These are phyloP conservation scores for Capsella rubella DNA, from an alignment of 441 rosid genomes.

Conservation along the genomic window DNA sequence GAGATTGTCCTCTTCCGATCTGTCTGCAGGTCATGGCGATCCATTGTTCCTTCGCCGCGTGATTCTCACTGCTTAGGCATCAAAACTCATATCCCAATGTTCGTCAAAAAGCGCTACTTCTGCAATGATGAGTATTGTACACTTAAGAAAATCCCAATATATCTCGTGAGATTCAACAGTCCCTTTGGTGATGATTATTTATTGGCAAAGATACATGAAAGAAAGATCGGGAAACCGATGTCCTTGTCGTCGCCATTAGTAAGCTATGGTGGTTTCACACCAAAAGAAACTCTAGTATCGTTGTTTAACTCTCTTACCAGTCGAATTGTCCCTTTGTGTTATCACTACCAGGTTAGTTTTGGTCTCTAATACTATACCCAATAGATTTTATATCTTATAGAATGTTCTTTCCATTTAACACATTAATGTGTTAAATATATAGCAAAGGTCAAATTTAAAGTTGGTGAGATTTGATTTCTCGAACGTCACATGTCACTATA, in stretches of 20 bases:
- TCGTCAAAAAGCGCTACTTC: no score
- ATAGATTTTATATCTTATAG: no score
- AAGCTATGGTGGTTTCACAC: not conserved
- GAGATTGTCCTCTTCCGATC: not conserved
- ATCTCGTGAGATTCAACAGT: not conserved
- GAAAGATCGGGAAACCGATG: not conserved
- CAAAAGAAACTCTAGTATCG: not conserved
- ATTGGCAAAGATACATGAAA: not conserved
- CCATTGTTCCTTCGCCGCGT: not conserved
- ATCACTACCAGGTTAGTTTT: not conserved
- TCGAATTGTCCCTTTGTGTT: not conserved
- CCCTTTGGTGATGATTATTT: not conserved
- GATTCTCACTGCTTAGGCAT: not conserved
- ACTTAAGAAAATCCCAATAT: not conserved
- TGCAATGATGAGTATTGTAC: not conserved
- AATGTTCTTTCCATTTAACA: no score
- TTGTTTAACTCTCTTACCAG: not conserved
- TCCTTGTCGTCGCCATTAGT: not conserved
- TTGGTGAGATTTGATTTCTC: no score
- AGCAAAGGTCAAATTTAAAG: no score
- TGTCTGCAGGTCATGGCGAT: slow-evolving; percentile 3
- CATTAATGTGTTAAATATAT: no score
- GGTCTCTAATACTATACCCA: not conserved
- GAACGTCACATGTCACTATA: no score
- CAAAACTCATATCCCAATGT: not conserved